Conservation (phyloP, 306 rosid genomes). For the Sesbania bispinosa region DNA sequence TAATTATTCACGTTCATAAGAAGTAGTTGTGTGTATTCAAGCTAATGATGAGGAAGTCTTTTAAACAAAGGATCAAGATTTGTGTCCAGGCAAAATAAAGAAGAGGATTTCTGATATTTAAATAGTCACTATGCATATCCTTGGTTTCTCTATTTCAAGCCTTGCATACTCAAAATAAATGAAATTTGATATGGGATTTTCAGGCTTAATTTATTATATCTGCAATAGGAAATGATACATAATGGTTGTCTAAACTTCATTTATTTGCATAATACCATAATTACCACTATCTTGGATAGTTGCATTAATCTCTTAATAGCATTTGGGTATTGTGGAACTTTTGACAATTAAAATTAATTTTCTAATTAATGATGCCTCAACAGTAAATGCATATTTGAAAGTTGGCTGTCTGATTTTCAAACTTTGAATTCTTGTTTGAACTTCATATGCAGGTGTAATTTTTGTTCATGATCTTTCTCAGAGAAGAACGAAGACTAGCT, state of each 20-base stretch:
- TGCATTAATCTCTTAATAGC: not conserved
- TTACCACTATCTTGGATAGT: not conserved
- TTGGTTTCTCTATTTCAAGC: constrained; percentile 4
- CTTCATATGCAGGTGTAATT: constrained; percentile 72
- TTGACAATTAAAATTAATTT: constrained; percentile 3
- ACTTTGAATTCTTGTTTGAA: constrained; percentile 25
- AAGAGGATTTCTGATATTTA: not conserved
- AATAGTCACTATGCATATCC: not conserved
- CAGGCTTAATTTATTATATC: not conserved
- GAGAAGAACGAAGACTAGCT: constrained; percentile 87
- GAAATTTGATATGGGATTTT: not conserved
- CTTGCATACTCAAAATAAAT: constrained; percentile 1
- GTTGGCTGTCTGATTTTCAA: constrained; percentile 16
- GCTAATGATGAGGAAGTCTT: not conserved
- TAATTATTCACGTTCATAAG: not conserved
- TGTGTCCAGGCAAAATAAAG: not conserved
- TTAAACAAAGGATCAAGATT: not conserved
- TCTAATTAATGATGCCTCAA: constrained; percentile 13
- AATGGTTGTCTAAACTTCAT: not conserved
- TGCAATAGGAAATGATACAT: not conserved
- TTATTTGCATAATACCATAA: constrained; percentile 19
- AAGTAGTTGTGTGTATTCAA: constrained; percentile 18
- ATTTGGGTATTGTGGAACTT: constrained; percentile 6
- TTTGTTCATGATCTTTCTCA: constrained; percentile 99
- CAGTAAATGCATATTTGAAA: not conserved